phyloP scores from a whole-genome alignment of 176 grass and related monocot species.

The Carex scoparia region DNA sequence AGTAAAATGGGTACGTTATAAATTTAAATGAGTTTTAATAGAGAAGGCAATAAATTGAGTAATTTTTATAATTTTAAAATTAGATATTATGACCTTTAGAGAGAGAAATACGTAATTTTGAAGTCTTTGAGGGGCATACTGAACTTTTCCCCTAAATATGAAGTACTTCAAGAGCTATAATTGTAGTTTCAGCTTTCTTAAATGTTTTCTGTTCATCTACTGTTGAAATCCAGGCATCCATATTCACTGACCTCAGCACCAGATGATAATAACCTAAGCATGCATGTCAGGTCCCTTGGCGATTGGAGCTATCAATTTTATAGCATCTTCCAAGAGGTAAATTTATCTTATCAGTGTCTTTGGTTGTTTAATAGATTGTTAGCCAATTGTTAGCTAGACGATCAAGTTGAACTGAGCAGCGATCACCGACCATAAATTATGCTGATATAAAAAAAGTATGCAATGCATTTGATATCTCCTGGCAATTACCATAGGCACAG shows the following conservation, averaged over 20 bases:
- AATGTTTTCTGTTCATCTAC: background rate
- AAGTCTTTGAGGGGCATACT: no score
- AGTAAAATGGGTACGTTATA: no score
- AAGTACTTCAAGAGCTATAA: slow-evolving; percentile 8
- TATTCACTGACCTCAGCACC: slow-evolving; percentile 71
- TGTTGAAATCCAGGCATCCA: slow-evolving; percentile 49
- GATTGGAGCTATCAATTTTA: slow-evolving; percentile 77
- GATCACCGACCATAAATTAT: background rate
- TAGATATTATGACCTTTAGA: no score
- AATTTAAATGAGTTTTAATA: no score
- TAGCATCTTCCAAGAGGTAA: slow-evolving; percentile 47
- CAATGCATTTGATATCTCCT: background rate
- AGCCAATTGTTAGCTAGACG: background rate
- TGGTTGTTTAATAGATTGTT: background rate
- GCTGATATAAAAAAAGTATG: background rate
- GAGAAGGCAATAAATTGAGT: no score
- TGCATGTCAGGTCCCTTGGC: slow-evolving; percentile 66
- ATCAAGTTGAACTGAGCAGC: background rate
- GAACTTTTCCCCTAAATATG: background rate
- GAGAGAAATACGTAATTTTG: no score
- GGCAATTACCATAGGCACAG: background rate
- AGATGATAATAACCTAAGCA: slow-evolving; percentile 51
- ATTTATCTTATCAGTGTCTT: background rate
- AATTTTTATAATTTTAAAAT: no score
- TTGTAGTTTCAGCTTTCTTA: slow-evolving; percentile 30